These are phyloP conservation scores for Wickerhamomyces silvicola DNA, from an alignment of 805 yeast genomes.

Conservation along the genomic window DNA sequence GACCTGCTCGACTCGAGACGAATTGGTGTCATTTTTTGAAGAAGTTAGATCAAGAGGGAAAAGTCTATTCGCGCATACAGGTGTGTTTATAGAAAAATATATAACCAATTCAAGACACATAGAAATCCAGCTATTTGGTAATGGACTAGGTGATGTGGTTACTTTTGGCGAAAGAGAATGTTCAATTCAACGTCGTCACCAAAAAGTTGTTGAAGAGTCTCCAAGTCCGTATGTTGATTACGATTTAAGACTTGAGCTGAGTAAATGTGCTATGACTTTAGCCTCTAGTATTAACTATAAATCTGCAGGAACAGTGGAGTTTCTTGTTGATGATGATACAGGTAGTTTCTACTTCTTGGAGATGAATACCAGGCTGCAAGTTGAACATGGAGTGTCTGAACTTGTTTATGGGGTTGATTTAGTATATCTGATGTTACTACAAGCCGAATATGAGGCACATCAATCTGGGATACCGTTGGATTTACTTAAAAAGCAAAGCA, in stretches of 20 bases:
- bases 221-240: constrained; percentile 22
- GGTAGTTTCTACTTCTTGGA: constrained; percentile 23
- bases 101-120: constrained; percentile 23
- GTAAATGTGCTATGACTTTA: constrained; percentile 15
- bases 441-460: constrained; percentile 20
- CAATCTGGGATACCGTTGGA: constrained; percentile 3
- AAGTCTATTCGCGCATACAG: constrained; percentile 18
- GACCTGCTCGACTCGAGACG: constrained; percentile 13
- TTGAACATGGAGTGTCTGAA: constrained; percentile 26
- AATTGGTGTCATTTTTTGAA: constrained; percentile 10
- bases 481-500: constrained; percentile 3
- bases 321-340: constrained; percentile 22
- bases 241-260: constrained; percentile 14
- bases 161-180: constrained; percentile 26
- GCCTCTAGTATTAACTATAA: constrained; percentile 21
- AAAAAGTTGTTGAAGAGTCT: constrained; percentile 25
- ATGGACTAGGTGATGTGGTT: constrained; percentile 22
- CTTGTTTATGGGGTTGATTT: constrained; percentile 20
- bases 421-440: constrained; percentile 21
- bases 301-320: constrained; percentile 27
- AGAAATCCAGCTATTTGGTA: constrained; percentile 25
- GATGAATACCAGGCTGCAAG: constrained; percentile 25
- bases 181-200: constrained; percentile 27
- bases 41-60: constrained; percentile 23
- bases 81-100: constrained; percentile 23